Base-by-base conservation (phyloP, 2,329 filamentous ascomycete genomes). In the Aspergillus sp. region DNA sequence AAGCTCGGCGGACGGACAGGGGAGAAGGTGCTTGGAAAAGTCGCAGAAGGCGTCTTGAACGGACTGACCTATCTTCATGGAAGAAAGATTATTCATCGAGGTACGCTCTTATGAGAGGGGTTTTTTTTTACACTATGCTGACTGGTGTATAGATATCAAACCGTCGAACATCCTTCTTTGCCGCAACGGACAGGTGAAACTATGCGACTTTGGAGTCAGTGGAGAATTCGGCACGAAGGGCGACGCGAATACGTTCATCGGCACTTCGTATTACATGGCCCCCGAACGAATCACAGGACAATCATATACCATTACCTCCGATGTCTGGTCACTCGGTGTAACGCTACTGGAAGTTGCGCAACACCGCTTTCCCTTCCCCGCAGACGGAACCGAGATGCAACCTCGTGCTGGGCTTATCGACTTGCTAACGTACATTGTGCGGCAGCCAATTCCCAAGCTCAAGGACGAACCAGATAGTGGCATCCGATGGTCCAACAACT, bases 181-280 rank as follows among this genome's bases (percentile, higher is more conserved):
- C 75, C 90, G 94, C 64, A 89, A 91, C 68, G 95, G 95, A 38
- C 91, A 96, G 70, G 94, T 99, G 67, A 99, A 99, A 80, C 87
- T 99, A 17, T 99, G 95, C 80, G 95, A 99, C 80, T 99, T 99
- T 76, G 95, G 95, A 70, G 95, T 99, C 52, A 96, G 91, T 62
- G 95, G 95, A 68, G 95, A 98, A 77, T 98, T 98, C 74, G 96
- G 95, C 67, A 99, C 95, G 54, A 98, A 99, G 78, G 95, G 95
- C 57, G 95, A 98, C 76, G 95, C 95, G 67, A 97, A 98, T 77
- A 99, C 95, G 0, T 99, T 99, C 74, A 99, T 99, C 74, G 95
- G 95, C 66, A 99, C 95, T 13, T 96, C 92, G 64, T 99, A 98
- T 77, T 99, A 99, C 82, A 99, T 99, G 95, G 95, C 95, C 4